Base-by-base conservation (phyloP, 2,329 filamentous ascomycete genomes). In the Furcasterigmium furcatum region DNA sequence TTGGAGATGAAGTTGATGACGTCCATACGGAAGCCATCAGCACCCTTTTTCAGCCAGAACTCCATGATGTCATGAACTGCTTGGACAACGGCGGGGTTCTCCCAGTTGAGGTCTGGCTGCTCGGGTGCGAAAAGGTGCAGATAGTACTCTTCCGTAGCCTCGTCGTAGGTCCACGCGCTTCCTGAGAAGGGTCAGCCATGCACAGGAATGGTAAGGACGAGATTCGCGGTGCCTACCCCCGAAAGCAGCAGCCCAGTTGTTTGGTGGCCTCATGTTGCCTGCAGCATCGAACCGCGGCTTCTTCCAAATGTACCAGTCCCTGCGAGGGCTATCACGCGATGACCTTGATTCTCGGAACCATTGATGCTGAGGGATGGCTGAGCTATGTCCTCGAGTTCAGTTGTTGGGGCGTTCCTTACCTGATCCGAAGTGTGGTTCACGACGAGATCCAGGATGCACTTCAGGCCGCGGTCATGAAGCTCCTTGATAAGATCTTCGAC, bases 81-180 rank as follows among this genome's bases (percentile, higher is more conserved):
- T 42, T 74, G 62, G 21, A 80, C 72, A 2, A 82, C 76, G 2
- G 73, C 73, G 0, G 68, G 65, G 46, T 80, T 79, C 52, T 84
- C 79, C 82, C 83, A 87, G 60, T 87, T 87, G 18, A 88, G 69
- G 53, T 87, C 84, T 0, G 84, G 83, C 55, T 87, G 84, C 46
- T 80, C 74, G 1, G 71, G 71, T 5, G 75, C 72, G 57, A 84
- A 88, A 4, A 87, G 70, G 47, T 78, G 74, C 1, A 86, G 74
- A 53, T 84, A 72, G 48, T 67, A 68, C 44, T 69, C 59, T 3
- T 56, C 46, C 1, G 64, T 64, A 9, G 51, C 40, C 50, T 67
- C 63, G 41, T 67, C 65, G 39, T 62, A 72, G 14, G 55, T 54
- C 64, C 63, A 68, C 1, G 56, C 58, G 29, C 57, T 58, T 38